A percentile compares a stretch with the other conserved stretches of the same genome.
Evolutionary conservation across 495 filamentous ascomycete genomes (phyloP).

Genomic region (Usnea hakonensis): DNA sequence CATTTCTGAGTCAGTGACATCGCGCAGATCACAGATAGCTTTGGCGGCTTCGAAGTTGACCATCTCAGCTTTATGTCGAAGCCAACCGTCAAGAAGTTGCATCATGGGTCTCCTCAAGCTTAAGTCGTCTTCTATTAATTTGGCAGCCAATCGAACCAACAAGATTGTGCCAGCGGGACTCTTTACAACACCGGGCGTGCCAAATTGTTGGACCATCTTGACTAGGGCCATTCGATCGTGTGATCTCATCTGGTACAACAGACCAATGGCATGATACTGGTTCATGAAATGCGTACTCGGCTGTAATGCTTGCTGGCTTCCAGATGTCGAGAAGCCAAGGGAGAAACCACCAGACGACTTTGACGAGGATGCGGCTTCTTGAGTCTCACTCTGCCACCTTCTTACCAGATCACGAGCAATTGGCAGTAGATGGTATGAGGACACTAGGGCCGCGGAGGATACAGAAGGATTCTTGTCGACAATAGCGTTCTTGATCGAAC

Average conservation of each 20-base stretch:
- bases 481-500: slow-evolving; percentile 97
- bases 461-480: slow-evolving; percentile 99
- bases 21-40: slow-evolving; percentile 88
- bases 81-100: slow-evolving; percentile 88
- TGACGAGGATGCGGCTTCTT: slow-evolving; percentile 84
- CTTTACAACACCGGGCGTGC: slow-evolving; percentile 82
- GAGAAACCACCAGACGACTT: slow-evolving; percentile 86
- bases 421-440: slow-evolving; percentile 95
- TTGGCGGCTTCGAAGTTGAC: slow-evolving; percentile 99
- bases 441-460: slow-evolving; percentile 92
- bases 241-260: slow-evolving; percentile 95
- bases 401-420: slow-evolving; percentile 91
- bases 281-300: slow-evolving; percentile 84
- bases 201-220: slow-evolving; percentile 99
- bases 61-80: slow-evolving; percentile 99
- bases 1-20: slow-evolving; percentile 87
- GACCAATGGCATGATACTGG: slow-evolving; percentile 96
- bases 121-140: slow-evolving; percentile 87
- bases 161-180: slow-evolving; percentile 88
- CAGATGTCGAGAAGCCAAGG: slow-evolving; percentile 74
- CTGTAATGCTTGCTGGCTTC: slow-evolving; percentile 53
- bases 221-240: slow-evolving; percentile 97
- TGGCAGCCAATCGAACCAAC: slow-evolving; percentile 86
- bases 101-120: slow-evolving; percentile 90
- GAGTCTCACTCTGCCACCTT: slow-evolving; percentile 97